Conservation (phyloP, 169 alveolate genomes). For the Plasmodium vivax region DNA sequence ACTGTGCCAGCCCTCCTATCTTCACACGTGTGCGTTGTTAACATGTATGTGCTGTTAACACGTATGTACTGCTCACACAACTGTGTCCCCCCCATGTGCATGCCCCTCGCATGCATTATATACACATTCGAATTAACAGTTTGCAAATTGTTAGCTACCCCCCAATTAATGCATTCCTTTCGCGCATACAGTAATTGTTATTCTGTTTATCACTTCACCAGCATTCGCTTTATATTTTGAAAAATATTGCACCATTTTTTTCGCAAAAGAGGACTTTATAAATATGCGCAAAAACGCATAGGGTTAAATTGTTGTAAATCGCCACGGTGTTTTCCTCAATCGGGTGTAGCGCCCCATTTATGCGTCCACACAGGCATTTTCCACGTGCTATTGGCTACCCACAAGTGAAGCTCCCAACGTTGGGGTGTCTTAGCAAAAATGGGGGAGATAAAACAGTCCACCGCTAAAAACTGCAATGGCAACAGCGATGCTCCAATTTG, state of each 20-base stretch:
- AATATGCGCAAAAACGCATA: not conserved
- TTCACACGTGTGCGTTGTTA: not conserved
- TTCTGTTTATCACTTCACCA: not conserved
- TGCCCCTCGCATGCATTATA: not conserved
- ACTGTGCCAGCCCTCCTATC: not conserved
- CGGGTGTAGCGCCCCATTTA: not conserved
- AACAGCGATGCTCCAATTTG: not conserved
- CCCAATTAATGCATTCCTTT: not conserved
- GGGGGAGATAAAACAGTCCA: not conserved
- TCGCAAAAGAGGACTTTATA: not conserved
- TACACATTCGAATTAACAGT: conserved; percentile 2
- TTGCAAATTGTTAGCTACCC: not conserved
- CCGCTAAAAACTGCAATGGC: not conserved
- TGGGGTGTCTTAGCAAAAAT: not conserved
- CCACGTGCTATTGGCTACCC: not conserved
- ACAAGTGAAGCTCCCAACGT: not conserved
- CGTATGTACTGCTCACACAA: not conserved
- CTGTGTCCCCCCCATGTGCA: not conserved
- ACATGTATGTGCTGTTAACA: not conserved
- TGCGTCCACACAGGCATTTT: not conserved
- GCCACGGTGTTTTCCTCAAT: not conserved
- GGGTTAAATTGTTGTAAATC: not conserved
- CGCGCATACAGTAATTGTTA: not conserved
- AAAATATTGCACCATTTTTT: not conserved
- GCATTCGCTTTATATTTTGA: not conserved